Conservation (phyloP, 1,284 basidiomycete genomes). For the Cerrena zonata region DNA sequence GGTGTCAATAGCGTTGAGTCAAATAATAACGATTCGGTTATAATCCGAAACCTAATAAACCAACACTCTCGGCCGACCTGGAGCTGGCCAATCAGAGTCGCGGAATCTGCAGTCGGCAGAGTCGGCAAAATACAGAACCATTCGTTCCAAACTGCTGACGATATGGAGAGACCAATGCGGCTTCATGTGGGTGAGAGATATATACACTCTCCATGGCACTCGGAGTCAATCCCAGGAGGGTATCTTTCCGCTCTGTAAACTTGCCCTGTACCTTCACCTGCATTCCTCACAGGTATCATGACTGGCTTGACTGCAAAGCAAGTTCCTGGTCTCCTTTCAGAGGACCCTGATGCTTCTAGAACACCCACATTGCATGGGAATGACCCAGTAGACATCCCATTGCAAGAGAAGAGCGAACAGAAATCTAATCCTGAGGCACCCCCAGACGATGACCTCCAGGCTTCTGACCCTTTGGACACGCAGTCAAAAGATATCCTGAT, state of each 20-base stretch:
- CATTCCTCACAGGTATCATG: neutral
- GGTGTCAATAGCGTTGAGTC: too few species aligned
- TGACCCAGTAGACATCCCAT: slow-evolving; percentile 9
- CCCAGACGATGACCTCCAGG: neutral
- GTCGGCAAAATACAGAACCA: too few species aligned
- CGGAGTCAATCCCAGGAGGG: neutral
- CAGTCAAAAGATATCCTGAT: slow-evolving; percentile 20
- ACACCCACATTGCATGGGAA: slow-evolving; percentile 8
- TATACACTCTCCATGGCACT: neutral
- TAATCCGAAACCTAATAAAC: too few species aligned
- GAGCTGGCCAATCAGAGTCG: too few species aligned
- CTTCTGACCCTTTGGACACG: neutral
- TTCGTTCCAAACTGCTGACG: neutral
- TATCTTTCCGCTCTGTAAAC: neutral
- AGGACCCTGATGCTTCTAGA: neutral
- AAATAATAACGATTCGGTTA: too few species aligned
- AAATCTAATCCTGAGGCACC: slow-evolving; percentile 8
- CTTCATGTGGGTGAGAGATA: neutral
- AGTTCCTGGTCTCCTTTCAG: neutral
- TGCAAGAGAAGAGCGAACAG: slow-evolving; percentile 6
- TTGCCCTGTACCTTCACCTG: neutral
- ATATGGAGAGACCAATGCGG: neutral
- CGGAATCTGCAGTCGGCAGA: too few species aligned
- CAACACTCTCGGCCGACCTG: too few species aligned
- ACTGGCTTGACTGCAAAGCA: neutral